Conservation (phyloP, 2,329 filamentous ascomycete species). For the Thielaviopsis punctulata region DNA sequence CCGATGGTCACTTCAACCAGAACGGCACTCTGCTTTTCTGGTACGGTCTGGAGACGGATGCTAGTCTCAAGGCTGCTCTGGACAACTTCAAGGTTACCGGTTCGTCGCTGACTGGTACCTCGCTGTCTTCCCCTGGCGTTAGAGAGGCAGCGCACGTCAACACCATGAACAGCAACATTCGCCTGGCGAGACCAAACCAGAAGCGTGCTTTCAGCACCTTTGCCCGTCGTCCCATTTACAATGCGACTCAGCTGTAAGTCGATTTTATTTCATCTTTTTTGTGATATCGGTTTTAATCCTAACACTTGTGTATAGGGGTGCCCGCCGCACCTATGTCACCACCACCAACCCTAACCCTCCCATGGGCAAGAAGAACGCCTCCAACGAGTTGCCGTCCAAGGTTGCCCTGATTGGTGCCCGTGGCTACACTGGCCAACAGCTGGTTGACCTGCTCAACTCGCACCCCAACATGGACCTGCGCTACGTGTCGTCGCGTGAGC, state of each 20-base stretch:
- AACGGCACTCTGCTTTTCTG: slow-evolving; percentile 89
- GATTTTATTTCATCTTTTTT: neutral
- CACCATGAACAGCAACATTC: slow-evolving; percentile 7
- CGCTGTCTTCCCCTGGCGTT: slow-evolving; percentile 74
- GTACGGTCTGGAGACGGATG: slow-evolving; percentile 71
- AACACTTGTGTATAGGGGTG: neutral
- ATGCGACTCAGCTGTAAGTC: slow-evolving; percentile 10
- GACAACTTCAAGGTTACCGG: slow-evolving; percentile 71
- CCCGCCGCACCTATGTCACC: slow-evolving; percentile 23
- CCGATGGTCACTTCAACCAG: slow-evolving; percentile 74
- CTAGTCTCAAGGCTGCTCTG: slow-evolving; percentile 70
- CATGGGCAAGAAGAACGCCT: slow-evolving; percentile 72
- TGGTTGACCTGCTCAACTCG: slow-evolving; percentile 71
- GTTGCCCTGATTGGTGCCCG: slow-evolving; percentile 81
- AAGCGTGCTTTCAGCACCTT: slow-evolving; percentile 48
- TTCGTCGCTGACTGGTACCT: slow-evolving; percentile 72
- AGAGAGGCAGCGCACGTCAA: slow-evolving; percentile 53
- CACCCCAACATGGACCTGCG: slow-evolving; percentile 82
- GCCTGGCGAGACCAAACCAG: slow-evolving; percentile 3
- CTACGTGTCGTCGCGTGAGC: slow-evolving; percentile 84
- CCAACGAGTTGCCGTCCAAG: slow-evolving; percentile 60
- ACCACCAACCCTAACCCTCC: slow-evolving; percentile 80
- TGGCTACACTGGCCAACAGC: slow-evolving; percentile 83
- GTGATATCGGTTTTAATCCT: neutral
- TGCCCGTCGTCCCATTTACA: slow-evolving; percentile 19